Percentiles rank a stretch among this genome's conserved stretches.
These are phyloP conservation scores for Aspergillus flavus DNA, from an alignment of 2,329 filamentous ascomycete genomes.

Conservation along the genomic window DNA sequence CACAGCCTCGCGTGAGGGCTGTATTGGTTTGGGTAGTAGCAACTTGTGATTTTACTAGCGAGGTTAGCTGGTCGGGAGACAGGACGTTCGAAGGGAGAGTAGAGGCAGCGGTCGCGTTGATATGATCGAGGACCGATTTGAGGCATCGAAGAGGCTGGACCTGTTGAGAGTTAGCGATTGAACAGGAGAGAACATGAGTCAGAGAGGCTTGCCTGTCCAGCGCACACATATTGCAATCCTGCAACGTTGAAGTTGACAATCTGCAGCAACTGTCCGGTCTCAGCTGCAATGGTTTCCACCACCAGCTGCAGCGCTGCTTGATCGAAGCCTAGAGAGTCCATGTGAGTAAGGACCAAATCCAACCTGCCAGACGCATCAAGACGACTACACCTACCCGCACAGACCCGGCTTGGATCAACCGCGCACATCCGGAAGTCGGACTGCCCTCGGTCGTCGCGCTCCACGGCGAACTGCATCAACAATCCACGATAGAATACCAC, in stretches of 20 bases:
- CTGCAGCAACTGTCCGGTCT: conserved; percentile 92
- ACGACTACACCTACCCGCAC: neutral
- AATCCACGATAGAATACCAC: conserved; percentile 99
- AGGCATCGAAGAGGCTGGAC: conserved; percentile 43
- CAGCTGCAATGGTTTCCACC: conserved; percentile 90
- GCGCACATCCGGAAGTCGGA: conserved; percentile 99
- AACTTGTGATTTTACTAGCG: neutral
- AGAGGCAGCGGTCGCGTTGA: conserved; percentile 68
- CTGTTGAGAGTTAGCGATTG: neutral
- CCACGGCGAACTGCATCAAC: conserved; percentile 98
- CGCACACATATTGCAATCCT: conserved; percentile 71
- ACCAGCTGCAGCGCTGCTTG: conserved; percentile 96
- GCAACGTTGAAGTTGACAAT: conserved; percentile 94
- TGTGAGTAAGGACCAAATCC: neutral
- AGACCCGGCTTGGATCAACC: conserved; percentile 93
- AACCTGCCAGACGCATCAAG: no score
- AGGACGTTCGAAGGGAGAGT: conserved; percentile 39
- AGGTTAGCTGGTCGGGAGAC: neutral
- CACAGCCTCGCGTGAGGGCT: conserved; percentile 87
- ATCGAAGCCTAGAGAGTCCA: conserved; percentile 89
- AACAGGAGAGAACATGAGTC: neutral
- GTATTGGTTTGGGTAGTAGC: neutral
- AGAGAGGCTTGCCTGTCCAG: conserved; percentile 56
- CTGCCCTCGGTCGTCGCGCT: conserved; percentile 87
- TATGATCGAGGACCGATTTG: neutral